Evolutionary conservation across 164 flowering plant genomes (phyloP), one percentile per base, ranked within the genome.

Genomic region (Nymphaea colorata): DNA sequence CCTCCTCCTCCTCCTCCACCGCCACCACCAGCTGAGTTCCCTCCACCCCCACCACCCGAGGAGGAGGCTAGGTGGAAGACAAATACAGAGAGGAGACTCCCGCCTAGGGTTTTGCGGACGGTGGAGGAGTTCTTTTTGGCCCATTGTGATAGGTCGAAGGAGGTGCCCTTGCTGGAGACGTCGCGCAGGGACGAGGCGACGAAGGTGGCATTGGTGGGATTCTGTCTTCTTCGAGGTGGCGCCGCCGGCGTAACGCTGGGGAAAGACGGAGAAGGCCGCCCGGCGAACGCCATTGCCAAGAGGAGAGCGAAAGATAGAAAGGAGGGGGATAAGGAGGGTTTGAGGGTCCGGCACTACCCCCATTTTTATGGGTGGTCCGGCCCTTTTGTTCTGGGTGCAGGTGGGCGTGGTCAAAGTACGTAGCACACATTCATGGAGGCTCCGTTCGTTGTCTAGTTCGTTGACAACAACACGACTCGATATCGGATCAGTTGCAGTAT

Each of bases 61-160:
- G 17, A 61, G 41, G 71, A 69, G 8, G 4, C 64, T 66, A 70
- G 66, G 69, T 67, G 67, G 59, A 76, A 43, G 62, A 79, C 76
- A 66, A 71, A 41, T 68, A 62, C 72, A 57, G 82, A 17, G 64
- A 80, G 68, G 41, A 83, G n/a, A 66, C 80, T 69, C 68, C 73
- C 3, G 43, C 74, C 80, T 14, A 81, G 76, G 76, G 84, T 53
- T 72, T 77, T 81, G 41, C 81, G 25, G 64, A 83, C 64, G 42
- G 65, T 5, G 70, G 16, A 3, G 3, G 53, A 66, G 66, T 67
- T 25, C 55, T 72, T 67, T 15, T 67, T 3, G 6, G 69, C 4
- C 66, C 51, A 45, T 43, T 66, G 69, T 7, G 59, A 36, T 66
- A 68, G 74, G 68, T 76, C 44, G 17, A 76, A 73, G 69, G 74